Evolutionary conservation across 75 land plant species (phyloP).

Genomic region (Pseudotsuga menziesii): DNA sequence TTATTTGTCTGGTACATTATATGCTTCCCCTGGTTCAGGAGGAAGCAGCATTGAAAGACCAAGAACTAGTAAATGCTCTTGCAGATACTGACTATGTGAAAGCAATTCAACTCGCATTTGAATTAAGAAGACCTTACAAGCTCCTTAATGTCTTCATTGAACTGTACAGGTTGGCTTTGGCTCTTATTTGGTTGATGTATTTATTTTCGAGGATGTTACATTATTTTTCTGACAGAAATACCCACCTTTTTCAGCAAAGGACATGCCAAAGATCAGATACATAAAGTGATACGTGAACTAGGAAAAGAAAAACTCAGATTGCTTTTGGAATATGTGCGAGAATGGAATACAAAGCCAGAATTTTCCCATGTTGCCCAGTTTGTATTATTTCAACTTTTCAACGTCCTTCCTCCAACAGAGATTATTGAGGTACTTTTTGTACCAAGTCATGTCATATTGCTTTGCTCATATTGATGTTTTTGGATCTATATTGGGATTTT

Average conservation of each 20-base stretch:
- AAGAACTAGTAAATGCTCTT: conserved; percentile 92
- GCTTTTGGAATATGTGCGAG: conserved; percentile 80
- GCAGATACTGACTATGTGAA: conserved; percentile 74
- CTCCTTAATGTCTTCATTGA: conserved; percentile 70
- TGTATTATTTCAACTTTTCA: conserved; percentile 61
- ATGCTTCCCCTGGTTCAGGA: too few species aligned
- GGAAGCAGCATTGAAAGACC: conserved; percentile 78
- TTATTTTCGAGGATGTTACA: neutral
- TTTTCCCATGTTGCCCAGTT: conserved; percentile 88
- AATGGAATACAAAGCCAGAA: conserved; percentile 96
- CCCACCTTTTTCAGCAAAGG: conserved; percentile 37
- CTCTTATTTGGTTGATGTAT: conserved; percentile 1
- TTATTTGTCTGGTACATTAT: neutral
- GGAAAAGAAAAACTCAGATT: conserved; percentile 65
- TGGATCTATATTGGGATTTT: neutral
- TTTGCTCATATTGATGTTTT: neutral
- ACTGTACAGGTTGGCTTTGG: conserved; percentile 52
- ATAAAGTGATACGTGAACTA: conserved; percentile 42
- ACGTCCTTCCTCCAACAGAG: conserved; percentile 61
- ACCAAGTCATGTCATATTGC: neutral
- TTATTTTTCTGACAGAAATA: neutral
- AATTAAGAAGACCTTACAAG: conserved; percentile 78
- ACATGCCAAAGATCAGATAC: conserved; percentile 32
- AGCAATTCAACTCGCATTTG: conserved; percentile 90
- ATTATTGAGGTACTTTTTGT: conserved; percentile 56